Conservation (phyloP, 2,329 filamentous ascomycete species). For the Exophiala alcalophila region DNA sequence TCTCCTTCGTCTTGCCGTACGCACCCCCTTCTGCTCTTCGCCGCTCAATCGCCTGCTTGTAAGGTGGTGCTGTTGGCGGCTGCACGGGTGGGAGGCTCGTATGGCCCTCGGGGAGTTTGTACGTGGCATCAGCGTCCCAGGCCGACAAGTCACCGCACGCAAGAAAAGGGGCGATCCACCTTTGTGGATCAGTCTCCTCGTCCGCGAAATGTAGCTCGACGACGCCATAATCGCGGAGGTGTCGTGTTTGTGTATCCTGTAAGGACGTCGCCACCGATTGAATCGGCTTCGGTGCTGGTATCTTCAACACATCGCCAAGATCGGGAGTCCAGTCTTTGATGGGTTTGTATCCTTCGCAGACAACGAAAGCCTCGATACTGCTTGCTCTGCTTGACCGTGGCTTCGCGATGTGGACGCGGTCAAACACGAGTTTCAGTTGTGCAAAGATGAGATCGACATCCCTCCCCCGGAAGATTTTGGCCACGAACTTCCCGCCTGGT, state of each 20-base stretch:
- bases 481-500: constrained; percentile 92
- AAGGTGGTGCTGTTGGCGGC: constrained; percentile 91
- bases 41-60: constrained; percentile 85
- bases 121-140: constrained; percentile 91
- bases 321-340: constrained; percentile 29
- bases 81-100: constrained; percentile 88
- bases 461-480: constrained; percentile 92
- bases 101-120: constrained; percentile 80
- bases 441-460: constrained; percentile 96
- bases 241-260: constrained; percentile 28
- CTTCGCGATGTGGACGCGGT: constrained; percentile 84
- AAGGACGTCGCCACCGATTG: constrained; percentile 25
- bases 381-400: constrained; percentile 92
- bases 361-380: constrained; percentile 94
- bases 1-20: constrained; percentile 65
- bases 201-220: constrained; percentile 40
- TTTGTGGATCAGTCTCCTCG: constrained; percentile 39
- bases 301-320: constrained; percentile 36
- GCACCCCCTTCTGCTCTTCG: constrained; percentile 72
- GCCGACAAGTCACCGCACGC: constrained; percentile 94
- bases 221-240: constrained; percentile 34
- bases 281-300: constrained; percentile 4
- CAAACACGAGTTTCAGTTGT: constrained; percentile 88
- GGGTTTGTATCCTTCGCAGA: constrained; percentile 89
- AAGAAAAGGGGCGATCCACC: constrained; percentile 91